These are phyloP conservation scores for Phytopythium mirpurense DNA, from an alignment of 352 stramenopile species.

Conservation along the genomic window DNA sequence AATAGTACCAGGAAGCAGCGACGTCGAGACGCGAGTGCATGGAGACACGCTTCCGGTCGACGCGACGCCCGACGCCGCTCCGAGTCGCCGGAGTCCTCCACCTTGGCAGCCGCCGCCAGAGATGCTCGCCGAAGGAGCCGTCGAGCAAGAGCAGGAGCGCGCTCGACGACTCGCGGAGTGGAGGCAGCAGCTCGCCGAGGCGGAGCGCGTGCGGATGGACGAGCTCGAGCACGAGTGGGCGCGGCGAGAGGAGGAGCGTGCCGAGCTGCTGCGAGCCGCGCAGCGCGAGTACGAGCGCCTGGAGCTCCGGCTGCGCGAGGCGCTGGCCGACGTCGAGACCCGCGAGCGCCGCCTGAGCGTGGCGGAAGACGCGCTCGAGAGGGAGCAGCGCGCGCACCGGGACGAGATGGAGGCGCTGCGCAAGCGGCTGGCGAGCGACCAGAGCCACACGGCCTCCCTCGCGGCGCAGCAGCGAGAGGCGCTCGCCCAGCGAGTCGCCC, in stretches of 20 bases:
- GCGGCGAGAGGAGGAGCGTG: constrained; percentile 67
- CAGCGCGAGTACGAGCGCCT: constrained; percentile 70
- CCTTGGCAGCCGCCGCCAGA: neutral
- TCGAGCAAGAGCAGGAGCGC: constrained; percentile 29
- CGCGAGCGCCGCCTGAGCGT: constrained; percentile 51
- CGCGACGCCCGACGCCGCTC: neutral
- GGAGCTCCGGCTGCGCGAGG: constrained; percentile 50
- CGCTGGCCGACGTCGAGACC: constrained; percentile 51
- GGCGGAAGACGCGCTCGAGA: constrained; percentile 43
- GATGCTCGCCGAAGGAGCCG: constrained; percentile 15
- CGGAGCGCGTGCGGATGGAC: constrained; percentile 64
- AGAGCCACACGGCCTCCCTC: constrained; percentile 42
- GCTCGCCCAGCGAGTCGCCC: constrained; percentile 32
- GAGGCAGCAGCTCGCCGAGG: constrained; percentile 45
- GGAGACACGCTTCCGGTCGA: neutral
- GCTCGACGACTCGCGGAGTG: constrained; percentile 21
- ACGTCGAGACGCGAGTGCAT: neutral
- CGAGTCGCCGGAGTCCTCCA: neutral
- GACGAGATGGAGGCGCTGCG: constrained; percentile 58
- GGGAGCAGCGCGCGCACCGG: constrained; percentile 42
- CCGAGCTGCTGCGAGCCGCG: constrained; percentile 34
- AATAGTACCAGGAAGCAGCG: too few species aligned
- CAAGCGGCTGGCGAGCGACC: constrained; percentile 58
- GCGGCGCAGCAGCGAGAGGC: constrained; percentile 50
- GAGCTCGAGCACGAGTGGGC: constrained; percentile 79